Evolutionary conservation across 805 yeast species (phyloP).

Genomic region (Zygoascus tannicola): DNA sequence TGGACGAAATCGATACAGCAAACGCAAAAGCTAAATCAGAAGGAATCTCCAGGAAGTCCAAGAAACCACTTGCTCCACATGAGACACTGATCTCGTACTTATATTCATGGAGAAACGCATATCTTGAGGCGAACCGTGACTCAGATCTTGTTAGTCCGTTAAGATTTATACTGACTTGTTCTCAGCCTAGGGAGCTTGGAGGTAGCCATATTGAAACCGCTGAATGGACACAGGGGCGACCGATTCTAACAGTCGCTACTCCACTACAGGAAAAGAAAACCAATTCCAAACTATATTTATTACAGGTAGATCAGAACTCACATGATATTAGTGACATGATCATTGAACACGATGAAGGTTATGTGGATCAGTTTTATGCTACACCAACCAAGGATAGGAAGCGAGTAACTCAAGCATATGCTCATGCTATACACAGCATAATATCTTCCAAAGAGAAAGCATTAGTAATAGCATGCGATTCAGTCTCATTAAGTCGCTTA

Average conservation of each 20-base stretch:
- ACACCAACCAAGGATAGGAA: neutral
- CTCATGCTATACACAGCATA: neutral
- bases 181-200: neutral
- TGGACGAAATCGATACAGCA: slow-evolving; percentile 23
- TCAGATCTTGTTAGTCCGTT: neutral
- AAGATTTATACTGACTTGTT: neutral
- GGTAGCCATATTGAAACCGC: slow-evolving; percentile 5
- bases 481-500: neutral
- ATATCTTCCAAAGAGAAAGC: neutral
- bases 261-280: neutral
- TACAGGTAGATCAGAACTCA: neutral
- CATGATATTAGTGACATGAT: neutral
- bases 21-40: too few species aligned
- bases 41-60: neutral
- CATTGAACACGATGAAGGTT: neutral
- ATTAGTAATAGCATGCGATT: neutral
- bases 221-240: slow-evolving; percentile 3
- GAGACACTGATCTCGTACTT: slow-evolving; percentile 1
- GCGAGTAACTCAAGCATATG: neutral
- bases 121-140: neutral
- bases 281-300: neutral
- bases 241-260: neutral
- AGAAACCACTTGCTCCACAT: neutral
- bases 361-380: neutral
- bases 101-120: slow-evolving; percentile 2